Percentiles rank a stretch among this genome's conserved stretches.
Evolutionary conservation across 768 basidiomycete genomes (phyloP).

Genomic region (Trametes gibbosa): DNA sequence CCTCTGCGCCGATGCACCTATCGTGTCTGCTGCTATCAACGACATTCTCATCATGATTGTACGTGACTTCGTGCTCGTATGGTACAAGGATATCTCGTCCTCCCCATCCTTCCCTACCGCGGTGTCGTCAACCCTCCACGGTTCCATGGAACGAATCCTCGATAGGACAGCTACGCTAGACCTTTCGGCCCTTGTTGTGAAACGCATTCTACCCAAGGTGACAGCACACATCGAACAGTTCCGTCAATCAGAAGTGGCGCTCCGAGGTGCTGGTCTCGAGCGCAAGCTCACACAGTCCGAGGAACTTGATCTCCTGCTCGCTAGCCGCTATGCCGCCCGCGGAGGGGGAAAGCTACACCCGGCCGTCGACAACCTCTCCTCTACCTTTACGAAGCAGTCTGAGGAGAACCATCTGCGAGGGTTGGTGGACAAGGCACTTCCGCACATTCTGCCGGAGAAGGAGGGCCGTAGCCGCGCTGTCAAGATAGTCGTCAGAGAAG

Average conservation of each 20-base stretch:
- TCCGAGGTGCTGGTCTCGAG: constrained; percentile 80
- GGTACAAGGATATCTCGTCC: constrained; percentile 85
- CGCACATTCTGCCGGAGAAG: constrained; percentile 68
- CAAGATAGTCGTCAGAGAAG: constrained; percentile 73
- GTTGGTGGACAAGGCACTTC: constrained; percentile 70
- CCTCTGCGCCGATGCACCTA: constrained; percentile 59
- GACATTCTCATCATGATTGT: constrained; percentile 79
- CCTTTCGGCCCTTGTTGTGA: constrained; percentile 71
- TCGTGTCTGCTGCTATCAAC: constrained; percentile 71
- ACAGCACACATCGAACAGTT: constrained; percentile 89
- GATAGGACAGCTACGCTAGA: constrained; percentile 61
- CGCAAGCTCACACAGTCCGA: constrained; percentile 85
- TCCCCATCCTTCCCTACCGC: constrained; percentile 88
- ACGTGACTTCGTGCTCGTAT: constrained; percentile 83
- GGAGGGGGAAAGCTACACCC: constrained; percentile 70
- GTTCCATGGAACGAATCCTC: constrained; percentile 56
- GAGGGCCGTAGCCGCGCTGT: constrained; percentile 72
- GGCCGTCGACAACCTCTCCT: constrained; percentile 85
- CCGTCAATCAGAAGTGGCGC: constrained; percentile 81
- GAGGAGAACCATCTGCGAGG: constrained; percentile 82
- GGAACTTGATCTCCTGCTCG: constrained; percentile 83
- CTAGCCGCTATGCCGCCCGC: constrained; percentile 73
- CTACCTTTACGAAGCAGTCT: constrained; percentile 84
- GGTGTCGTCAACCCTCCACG: constrained; percentile 73
- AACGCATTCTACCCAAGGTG: constrained; percentile 83